These are phyloP conservation scores for Diaporthe sp. DNA, from an alignment of 2,329 filamentous ascomycete species.

Conservation along the genomic window DNA sequence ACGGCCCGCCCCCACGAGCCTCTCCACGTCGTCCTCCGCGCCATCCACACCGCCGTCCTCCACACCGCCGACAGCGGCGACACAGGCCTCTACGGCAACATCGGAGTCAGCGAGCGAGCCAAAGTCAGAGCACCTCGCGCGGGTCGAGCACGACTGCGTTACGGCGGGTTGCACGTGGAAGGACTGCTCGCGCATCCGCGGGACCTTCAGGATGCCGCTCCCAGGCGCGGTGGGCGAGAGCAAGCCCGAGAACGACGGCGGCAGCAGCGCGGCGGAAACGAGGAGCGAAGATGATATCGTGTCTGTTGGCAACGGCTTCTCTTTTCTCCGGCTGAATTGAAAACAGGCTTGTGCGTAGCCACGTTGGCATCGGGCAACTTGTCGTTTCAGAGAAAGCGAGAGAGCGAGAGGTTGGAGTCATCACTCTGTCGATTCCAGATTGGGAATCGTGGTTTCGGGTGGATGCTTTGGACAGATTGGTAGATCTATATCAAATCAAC, in stretches of 20 bases:
- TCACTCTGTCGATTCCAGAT: background rate
- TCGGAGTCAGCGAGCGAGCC: background rate
- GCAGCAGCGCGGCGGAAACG: background rate
- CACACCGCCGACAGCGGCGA: background rate
- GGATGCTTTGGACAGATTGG: background rate
- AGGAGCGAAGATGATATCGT: background rate
- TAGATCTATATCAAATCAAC: background rate
- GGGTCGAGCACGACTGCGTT: background rate
- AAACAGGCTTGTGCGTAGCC: background rate
- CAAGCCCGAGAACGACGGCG: background rate
- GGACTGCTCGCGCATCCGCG: slow-evolving; percentile 14
- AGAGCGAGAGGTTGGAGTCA: background rate
- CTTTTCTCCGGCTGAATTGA: slow-evolving; percentile 16
- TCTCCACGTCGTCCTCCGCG: background rate
- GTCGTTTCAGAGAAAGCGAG: background rate
- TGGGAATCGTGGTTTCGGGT: background rate
- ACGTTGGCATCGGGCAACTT: background rate
- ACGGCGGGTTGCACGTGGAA: background rate
- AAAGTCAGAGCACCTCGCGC: background rate
- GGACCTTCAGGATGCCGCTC: background rate
- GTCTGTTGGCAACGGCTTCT: background rate
- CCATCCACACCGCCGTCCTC: background rate
- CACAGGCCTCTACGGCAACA: background rate
- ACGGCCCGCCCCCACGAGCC: background rate
- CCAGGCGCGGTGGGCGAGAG: background rate